A percentile compares a stretch with the other conserved stretches of the same genome.
Conservation (phyloP, 371 early-diverging fungal genomes). For the Mycotypha africana region DNA sequence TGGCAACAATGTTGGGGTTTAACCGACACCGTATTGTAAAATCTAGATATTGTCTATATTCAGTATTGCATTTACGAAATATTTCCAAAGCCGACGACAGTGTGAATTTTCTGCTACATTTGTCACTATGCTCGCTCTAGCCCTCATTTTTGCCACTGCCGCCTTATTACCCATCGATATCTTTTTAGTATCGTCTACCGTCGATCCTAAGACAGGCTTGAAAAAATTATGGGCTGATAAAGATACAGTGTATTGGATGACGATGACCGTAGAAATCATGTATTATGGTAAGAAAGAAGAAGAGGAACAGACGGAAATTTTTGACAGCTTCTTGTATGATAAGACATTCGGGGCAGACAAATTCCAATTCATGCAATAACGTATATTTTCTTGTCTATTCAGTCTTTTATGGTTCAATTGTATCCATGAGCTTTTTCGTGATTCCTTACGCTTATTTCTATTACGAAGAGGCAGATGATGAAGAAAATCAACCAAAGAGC, state of each 20-base stretch:
- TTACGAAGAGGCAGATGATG: slow-evolving; percentile 40
- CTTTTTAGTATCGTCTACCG: slow-evolving; percentile 61
- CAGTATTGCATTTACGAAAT: slow-evolving; percentile 46
- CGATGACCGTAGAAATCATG: slow-evolving; percentile 31
- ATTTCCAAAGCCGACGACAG: slow-evolving; percentile 54
- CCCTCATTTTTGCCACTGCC: slow-evolving; percentile 48
- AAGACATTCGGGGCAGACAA: no score
- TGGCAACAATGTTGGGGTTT: no score
- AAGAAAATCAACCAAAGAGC: slow-evolving; percentile 15
- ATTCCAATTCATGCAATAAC: no score
- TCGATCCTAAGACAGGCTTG: slow-evolving; percentile 50
- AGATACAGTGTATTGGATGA: slow-evolving; percentile 42
- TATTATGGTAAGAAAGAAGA: slow-evolving; percentile 47
- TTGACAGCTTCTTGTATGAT: no score
- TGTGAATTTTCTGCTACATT: slow-evolving; percentile 51
- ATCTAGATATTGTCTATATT: slow-evolving; percentile 44
- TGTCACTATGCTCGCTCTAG: slow-evolving; percentile 46
- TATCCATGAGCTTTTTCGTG: slow-evolving; percentile 45
- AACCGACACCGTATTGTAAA: no score
- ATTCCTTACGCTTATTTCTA: slow-evolving; percentile 59
- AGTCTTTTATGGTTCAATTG: slow-evolving; percentile 50
- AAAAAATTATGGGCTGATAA: slow-evolving; percentile 63
- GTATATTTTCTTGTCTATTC: slow-evolving; percentile 2
- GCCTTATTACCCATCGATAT: slow-evolving; percentile 64
- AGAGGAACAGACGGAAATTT: background rate